A percentile compares a stretch with the other conserved stretches of the same genome.
phyloP scores from a whole-genome alignment of 257 asterid genomes.

The Solanum sparsipilum region DNA sequence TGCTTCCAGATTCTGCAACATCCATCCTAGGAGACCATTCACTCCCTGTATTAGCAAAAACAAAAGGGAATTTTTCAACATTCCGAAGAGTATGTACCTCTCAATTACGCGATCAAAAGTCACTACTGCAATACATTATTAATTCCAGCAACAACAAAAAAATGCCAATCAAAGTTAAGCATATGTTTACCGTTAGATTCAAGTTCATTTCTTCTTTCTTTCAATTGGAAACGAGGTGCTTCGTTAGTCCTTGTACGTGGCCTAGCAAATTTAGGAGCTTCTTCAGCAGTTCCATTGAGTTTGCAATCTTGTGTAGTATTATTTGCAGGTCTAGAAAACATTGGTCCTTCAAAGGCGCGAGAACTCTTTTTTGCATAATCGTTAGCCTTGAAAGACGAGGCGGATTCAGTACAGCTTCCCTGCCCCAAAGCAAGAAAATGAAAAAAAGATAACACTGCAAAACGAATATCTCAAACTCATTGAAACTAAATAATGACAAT shows the following conservation, averaged over 20 bases:
- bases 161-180: not conserved
- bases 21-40: constrained; percentile 77
- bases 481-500: not conserved
- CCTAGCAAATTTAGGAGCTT: constrained; percentile 45
- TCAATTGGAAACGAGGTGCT: constrained; percentile 2
- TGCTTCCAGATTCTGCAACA: constrained; percentile 52
- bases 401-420: constrained; percentile 30
- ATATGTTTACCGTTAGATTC: constrained; percentile 27
- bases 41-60: not conserved
- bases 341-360: constrained; percentile 30
- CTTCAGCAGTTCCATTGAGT: constrained; percentile 15
- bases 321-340: constrained; percentile 46
- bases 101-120: not conserved
- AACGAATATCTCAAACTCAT: not conserved
- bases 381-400: constrained; percentile 21
- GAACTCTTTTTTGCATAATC: constrained; percentile 6
- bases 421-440: constrained; percentile 1
- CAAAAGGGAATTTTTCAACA: not conserved
- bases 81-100: not conserved
- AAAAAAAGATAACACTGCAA: not conserved
- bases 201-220: constrained; percentile 13
- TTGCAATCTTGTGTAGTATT: constrained; percentile 20
- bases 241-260: constrained; percentile 18
- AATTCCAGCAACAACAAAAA: not conserved
- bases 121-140: not conserved